Base-by-base conservation (phyloP, 441 rosid species). In the Erysimum cheiri region DNA sequence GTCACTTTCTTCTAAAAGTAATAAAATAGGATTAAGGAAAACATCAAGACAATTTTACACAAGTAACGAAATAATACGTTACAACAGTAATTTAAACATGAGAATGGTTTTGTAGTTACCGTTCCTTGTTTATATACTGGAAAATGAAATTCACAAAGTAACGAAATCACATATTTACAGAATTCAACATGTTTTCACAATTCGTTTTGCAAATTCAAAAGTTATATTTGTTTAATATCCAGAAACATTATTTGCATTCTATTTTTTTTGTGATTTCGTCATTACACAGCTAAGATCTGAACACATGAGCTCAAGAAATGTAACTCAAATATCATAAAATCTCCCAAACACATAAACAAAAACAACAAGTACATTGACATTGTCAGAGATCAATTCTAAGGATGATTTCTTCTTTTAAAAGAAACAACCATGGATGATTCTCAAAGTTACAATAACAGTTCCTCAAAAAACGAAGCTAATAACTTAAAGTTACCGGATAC, bases 401-500 rank as follows among this genome's bases (percentile, higher is more conserved):
- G 50, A 3, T 33, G 50, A 3, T 41, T 33, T 70, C 7, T 31
- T 26, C 13, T 39, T 8, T 2, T 2, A 12, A 15, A 59, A 28
- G 29, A 36, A 37, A 65, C 41, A 67, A 59, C 56, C 55, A 65
- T 59, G 67, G 67, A 41, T 31, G 60, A 58, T 55, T 73, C 39
- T 65, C 59, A 3, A 55, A 64, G 65, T 47, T 52, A 53, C 60
- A 66, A 28, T 40, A 28, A 41, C 12, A 52, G 49, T 24, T 54
- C 36, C 59, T 37, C 10, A 11, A 22, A 41, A 24, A 50, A 24
- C 19, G 11, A 47, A 68, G 67, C 69, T 80, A 85, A 67, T 62
- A 61, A 63, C 71, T 79, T 63, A 85, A 60, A 5, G 75, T 77
- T 37, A 87, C 90, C 0, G 87, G 91, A 70, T 89, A 85, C 64